Base-by-base conservation (phyloP, 208 protist genomes). In the Trypanosomatidae sp. region DNA sequence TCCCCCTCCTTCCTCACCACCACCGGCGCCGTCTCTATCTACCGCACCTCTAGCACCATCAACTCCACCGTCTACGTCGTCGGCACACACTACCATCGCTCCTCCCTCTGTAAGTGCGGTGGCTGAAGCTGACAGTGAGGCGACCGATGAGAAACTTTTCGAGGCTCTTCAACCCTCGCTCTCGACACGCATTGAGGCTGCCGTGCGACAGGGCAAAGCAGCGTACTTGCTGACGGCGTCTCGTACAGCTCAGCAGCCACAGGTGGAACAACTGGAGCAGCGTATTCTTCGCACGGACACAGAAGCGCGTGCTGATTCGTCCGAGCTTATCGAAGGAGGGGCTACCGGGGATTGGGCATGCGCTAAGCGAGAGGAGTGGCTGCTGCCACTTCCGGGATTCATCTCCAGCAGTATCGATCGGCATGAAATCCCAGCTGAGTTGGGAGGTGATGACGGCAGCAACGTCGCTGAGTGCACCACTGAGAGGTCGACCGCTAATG, bases 381-480 rank as follows among this genome's bases (percentile, higher is more conserved):
- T 85, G 62, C 68, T 71, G 44, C 71, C 73, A 19, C 68, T 90
- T 41, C 73, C 83, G 17, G 55, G 39, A 25, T 62, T 71, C 3
- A 69, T 91, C 28, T 76, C 76, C 6, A 64, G 62, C 52, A 84
- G 76, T 46, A 58, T 94, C 36, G 82, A 90, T 9, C 65, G 66
- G 5, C 90, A 91, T 74, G 80, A 90, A 68, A 84, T 94, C 47
- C 87, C 89, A 10, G 60, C 69, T 3, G 65, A 82, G 1, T 66
- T 84, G 43, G 81, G 76, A 44, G 81, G 79, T 4, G 66, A 68
- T 19, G 71, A 68, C 3, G 58, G 33, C 25, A 8, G 10, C 8
- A 19, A 10, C 17, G 43, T 17, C 12, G 2, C 28, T 22, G 47
- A 68, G 28, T 55, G 49, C 30, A 46, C 52, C 49, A 39, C 62